Evolutionary conservation across 257 asterid species (phyloP).

Genomic region (Solanum habrochaites): DNA sequence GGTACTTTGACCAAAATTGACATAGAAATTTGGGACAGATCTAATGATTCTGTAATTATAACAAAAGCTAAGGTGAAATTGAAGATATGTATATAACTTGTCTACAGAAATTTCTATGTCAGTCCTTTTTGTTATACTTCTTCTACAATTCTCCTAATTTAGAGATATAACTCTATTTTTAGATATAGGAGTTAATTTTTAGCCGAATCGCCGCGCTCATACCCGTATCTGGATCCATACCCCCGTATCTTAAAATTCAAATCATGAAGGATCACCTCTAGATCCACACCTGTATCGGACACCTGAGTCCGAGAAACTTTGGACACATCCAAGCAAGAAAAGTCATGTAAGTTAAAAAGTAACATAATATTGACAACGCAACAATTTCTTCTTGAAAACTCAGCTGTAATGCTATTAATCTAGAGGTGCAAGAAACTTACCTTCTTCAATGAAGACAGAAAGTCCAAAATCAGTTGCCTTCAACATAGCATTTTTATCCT

Average conservation of each 20-base stretch:
- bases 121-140: neutral
- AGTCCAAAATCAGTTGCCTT: conserved; percentile 70
- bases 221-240: no score
- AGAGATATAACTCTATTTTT: neutral
- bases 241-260: no score
- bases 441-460: conserved; percentile 63
- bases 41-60: neutral
- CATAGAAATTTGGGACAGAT: neutral
- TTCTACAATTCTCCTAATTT: neutral
- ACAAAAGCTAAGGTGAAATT: neutral
- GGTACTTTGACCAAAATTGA: neutral
- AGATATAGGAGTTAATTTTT: neutral
- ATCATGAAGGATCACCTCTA: neutral
- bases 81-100: neutral
- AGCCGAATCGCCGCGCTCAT: neutral
- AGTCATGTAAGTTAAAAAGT: neutral
- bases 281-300: neutral
- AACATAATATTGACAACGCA: neutral
- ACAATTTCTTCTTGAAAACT: neutral
- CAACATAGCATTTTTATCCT: conserved; percentile 38
- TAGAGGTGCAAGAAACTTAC: conserved; percentile 9
- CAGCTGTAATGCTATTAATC: neutral
- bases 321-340: neutral
- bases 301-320: neutral
- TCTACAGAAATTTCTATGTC: neutral